Evolutionary conservation across 2,329 filamentous ascomycete genomes (phyloP), one percentile per base, ranked within the genome.

Genomic region (Fusarium sp.): DNA sequence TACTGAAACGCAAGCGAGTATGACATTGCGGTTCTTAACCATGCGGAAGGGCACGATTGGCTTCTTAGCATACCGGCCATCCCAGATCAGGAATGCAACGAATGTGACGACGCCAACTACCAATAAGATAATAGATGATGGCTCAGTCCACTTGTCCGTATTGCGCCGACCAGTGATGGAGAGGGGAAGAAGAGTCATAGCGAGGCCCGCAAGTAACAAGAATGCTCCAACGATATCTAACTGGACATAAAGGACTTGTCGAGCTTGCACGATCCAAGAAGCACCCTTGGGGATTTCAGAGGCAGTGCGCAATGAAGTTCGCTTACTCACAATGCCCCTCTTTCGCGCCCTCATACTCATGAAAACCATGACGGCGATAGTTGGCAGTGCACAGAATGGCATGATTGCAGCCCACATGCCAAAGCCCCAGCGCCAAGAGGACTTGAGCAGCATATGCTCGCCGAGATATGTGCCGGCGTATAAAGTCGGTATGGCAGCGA

Each of bases 11-110:
- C 81, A 82, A 3, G 81, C 81, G 2, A 78, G 79, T 12, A 82
- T 75, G 18, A 82, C 78, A 4, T 82, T 83, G 70, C 49, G 76
- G 48, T 83, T 79, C 38, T 51, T 61, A 72, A 83, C 79, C 76
- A 83, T 79, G 11, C 79, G 76, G 44, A 80, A 80, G 3, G 82
- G 81, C 18, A 84, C 77, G 29, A 83, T 82, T 0, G 81, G 81
- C 37, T 79, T 78, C 37, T 74, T 75, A 4, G 82, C 82, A 38
- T 79, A 80, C 55, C 76, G 78, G 31, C 76, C 66, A 33, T 83
- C 82, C 80, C 82, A 83, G 9, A 80, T 46, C 8, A 79, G 51
- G 57, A 83, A 82, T 1, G 63, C 63, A 11, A 35, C 48, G 16
- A 80, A 63, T 10, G 69, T 69, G 7, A 75, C 27, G 3, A 75